Percentiles rank a stretch among this genome's conserved stretches.
These are phyloP conservation scores for Auxenochlorella pyrenoidosa DNA, from an alignment of 139 green algal species.

Conservation along the genomic window DNA sequence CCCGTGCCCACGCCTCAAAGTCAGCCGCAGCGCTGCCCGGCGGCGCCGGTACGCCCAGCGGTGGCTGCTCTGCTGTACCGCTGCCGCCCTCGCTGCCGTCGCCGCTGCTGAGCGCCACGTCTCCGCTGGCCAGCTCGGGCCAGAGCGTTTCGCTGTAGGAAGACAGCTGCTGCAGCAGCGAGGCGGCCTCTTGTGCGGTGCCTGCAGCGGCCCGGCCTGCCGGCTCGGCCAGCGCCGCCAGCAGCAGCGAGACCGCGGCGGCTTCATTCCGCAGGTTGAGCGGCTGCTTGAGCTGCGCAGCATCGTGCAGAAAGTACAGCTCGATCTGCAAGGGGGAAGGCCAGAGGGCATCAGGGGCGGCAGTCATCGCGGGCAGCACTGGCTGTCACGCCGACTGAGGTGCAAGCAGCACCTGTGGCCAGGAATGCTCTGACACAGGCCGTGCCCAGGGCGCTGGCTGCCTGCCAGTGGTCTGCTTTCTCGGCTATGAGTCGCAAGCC, in stretches of 20 bases:
- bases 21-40: constrained; percentile 26
- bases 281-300: constrained; percentile 39
- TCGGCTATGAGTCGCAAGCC: too few relatives aligned
- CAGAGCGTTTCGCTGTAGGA: constrained; percentile 34
- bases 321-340: constrained; percentile 32
- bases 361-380: not conserved
- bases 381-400: too few relatives aligned
- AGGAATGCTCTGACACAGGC: too few relatives aligned
- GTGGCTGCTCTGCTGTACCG: not conserved
- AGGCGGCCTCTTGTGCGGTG: not conserved
- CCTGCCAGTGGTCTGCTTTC: not conserved
- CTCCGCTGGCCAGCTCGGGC: constrained; percentile 26
- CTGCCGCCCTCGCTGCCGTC: constrained; percentile 9
- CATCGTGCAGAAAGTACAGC: constrained; percentile 44
- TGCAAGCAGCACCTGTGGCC: too few relatives aligned
- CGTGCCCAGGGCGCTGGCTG: too few relatives aligned
- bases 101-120: not conserved
- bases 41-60: not conserved
- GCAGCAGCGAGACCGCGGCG: constrained; percentile 67
- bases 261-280: constrained; percentile 75
- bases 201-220: not conserved
- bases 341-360: not conserved
- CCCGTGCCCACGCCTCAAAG: constrained; percentile 26
- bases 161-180: constrained; percentile 16
- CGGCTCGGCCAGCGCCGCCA: constrained; percentile 11